phyloP scores from a whole-genome alignment of 768 basidiomycete species.

The Naganishia randhawae region DNA sequence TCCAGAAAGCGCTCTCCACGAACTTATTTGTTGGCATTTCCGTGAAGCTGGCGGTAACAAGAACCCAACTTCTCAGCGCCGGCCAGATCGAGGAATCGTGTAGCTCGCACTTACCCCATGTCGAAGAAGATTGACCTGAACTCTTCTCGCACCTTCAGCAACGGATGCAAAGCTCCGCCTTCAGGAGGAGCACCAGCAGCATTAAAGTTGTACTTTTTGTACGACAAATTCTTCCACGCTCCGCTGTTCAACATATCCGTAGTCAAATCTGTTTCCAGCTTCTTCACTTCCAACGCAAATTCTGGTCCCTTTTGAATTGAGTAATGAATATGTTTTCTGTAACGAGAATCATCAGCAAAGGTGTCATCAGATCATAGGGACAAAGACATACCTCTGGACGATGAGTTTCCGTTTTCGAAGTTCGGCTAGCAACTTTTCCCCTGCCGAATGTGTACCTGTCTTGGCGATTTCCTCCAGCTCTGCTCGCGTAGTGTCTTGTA shows the following conservation, averaged over 20 bases:
- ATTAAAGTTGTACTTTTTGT: constrained; percentile 99
- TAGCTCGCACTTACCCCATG: constrained; percentile 72
- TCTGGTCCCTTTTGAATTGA: constrained; percentile 74
- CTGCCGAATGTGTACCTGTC: constrained; percentile 66
- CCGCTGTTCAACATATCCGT: constrained; percentile 90
- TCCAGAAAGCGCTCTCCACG: constrained; percentile 99
- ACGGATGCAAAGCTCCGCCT: constrained; percentile 89
- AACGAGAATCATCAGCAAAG: neutral
- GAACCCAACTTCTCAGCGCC: neutral
- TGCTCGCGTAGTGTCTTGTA: constrained; percentile 69
- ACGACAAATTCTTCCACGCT: constrained; percentile 84
- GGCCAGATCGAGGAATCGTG: neutral
- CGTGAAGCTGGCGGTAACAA: constrained; percentile 66
- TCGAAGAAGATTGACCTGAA: constrained; percentile 96
- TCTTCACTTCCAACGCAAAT: constrained; percentile 85
- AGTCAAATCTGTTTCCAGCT: constrained; percentile 93
- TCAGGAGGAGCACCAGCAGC: constrained; percentile 85
- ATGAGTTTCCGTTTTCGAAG: constrained; percentile 87
- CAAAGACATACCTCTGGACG: constrained; percentile 63
- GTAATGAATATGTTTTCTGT: constrained; percentile 96
- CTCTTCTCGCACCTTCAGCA: constrained; percentile 96
- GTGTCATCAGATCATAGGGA: neutral
- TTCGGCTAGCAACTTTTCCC: constrained; percentile 79
- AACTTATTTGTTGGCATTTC: constrained; percentile 97
- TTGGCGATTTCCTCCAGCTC: constrained; percentile 70